phyloP scores from a whole-genome alignment of 75 land plant species.

The Cunninghamia lanceolata region DNA sequence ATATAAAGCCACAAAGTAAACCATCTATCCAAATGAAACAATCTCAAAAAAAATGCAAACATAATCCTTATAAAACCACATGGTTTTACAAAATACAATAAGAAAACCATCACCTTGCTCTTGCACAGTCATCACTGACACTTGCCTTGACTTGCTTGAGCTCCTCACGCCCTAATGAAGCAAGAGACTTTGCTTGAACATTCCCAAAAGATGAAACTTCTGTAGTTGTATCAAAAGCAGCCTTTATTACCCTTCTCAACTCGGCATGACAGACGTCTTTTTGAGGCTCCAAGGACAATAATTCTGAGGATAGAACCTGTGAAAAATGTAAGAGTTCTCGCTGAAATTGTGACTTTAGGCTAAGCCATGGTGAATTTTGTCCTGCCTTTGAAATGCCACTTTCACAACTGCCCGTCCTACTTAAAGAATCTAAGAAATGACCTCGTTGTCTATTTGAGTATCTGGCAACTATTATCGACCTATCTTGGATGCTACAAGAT shows the following conservation, averaged over 20 bases:
- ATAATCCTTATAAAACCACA: background rate
- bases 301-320: slow-evolving; percentile 44
- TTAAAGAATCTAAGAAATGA: slow-evolving; percentile 18
- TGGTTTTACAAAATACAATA: background rate
- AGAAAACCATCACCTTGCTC: slow-evolving; percentile 58
- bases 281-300: slow-evolving; percentile 39
- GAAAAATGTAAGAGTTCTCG: slow-evolving; percentile 48
- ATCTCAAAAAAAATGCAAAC: background rate
- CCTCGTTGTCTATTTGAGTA: slow-evolving; percentile 57
- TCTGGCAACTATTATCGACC: slow-evolving; percentile 23
- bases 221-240: slow-evolving; percentile 26
- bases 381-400: slow-evolving; percentile 26
- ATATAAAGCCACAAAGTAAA: background rate
- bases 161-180: slow-evolving; percentile 51
- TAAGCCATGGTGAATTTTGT: slow-evolving; percentile 2
- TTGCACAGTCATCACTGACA: slow-evolving; percentile 32
- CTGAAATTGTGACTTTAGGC: background rate
- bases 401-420: slow-evolving; percentile 63
- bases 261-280: slow-evolving; percentile 45
- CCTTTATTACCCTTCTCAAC: slow-evolving; percentile 49
- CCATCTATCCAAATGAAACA: background rate
- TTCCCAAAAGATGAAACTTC: slow-evolving; percentile 54
- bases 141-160: slow-evolving; percentile 57
- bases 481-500: slow-evolving; percentile 57
- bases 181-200: slow-evolving; percentile 46